Evolutionary conservation across 345 rosid species (phyloP).

Genomic region (Eucalyptus cloeziana): DNA sequence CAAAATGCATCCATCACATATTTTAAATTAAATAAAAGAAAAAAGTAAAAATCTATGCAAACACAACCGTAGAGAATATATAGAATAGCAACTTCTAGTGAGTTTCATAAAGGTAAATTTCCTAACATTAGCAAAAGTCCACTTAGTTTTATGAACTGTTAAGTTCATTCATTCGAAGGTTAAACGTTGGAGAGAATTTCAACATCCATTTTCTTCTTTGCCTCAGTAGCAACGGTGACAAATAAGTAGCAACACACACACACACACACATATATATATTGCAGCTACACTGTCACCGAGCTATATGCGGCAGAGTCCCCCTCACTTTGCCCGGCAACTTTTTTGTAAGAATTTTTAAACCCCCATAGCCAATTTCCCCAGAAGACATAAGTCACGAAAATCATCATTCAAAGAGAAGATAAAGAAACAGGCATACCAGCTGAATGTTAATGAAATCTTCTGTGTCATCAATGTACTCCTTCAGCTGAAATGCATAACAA

Average conservation of each 20-base stretch:
- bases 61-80: not conserved
- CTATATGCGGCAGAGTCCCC: not conserved
- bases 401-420: not conserved
- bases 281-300: not conserved
- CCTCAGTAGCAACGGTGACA: not conserved
- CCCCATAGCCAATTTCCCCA: not conserved
- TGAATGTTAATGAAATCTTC: slow-evolving; percentile 98
- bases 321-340: not conserved
- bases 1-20: not conserved
- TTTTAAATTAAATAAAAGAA: not conserved
- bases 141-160: not conserved
- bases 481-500: slow-evolving; percentile 44
- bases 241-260: not conserved
- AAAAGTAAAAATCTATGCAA: not conserved
- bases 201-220: not conserved
- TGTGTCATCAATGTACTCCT: slow-evolving; percentile 96
- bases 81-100: not conserved
- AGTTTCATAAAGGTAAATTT: not conserved
- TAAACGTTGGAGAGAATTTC: not conserved
- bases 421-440: slow-evolving; percentile 32
- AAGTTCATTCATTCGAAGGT: not conserved
- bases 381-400: not conserved
- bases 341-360: not conserved
- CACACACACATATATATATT: not conserved
- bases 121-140: not conserved